Percentiles rank a stretch among this genome's conserved stretches.
phyloP scores from a whole-genome alignment of 1,139 yeast genomes.

The Yamadazyma diospyri region DNA sequence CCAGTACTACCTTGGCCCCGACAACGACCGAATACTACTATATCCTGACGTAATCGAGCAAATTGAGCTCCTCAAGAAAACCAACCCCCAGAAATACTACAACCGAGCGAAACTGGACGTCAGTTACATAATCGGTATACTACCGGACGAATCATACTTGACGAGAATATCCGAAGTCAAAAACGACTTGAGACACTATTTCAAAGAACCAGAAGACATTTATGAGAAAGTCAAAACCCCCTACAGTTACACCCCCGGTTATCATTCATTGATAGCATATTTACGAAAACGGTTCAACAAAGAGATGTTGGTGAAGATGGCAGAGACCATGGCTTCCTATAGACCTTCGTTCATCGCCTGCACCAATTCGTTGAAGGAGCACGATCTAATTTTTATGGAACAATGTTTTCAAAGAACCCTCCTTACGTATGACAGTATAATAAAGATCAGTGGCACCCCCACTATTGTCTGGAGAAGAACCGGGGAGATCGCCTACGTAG shows the following conservation, averaged over 20 bases:
- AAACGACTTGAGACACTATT: slow-evolving; percentile 22
- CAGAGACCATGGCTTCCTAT: slow-evolving; percentile 84
- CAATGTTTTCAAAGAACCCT: slow-evolving; percentile 92
- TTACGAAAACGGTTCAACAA: slow-evolving; percentile 67
- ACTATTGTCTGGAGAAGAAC: slow-evolving; percentile 94
- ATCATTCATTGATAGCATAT: slow-evolving; percentile 76
- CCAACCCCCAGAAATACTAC: slow-evolving; percentile 39
- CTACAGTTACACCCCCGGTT: slow-evolving; percentile 87
- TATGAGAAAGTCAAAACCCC: slow-evolving; percentile 73
- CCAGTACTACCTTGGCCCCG: slow-evolving; percentile 55
- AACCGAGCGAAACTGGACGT: slow-evolving; percentile 44
- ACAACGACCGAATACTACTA: slow-evolving; percentile 29
- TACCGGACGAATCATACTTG: slow-evolving; percentile 36
- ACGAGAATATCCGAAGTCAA: slow-evolving; percentile 19
- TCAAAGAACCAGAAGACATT: slow-evolving; percentile 73
- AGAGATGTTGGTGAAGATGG: slow-evolving; percentile 73
- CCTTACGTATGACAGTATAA: slow-evolving; percentile 82
- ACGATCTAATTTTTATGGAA: slow-evolving; percentile 91
- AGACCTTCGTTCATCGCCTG: slow-evolving; percentile 92
- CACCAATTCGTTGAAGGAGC: slow-evolving; percentile 82
- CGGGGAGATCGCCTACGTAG: slow-evolving; percentile 92
- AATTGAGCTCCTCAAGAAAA: slow-evolving; percentile 39
- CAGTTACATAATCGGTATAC: slow-evolving; percentile 53
- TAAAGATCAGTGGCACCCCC: slow-evolving; percentile 85
- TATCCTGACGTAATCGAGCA: slow-evolving; percentile 57